Evolutionary conservation across 805 yeast genomes (phyloP).

Genomic region (Pichia exigua): DNA sequence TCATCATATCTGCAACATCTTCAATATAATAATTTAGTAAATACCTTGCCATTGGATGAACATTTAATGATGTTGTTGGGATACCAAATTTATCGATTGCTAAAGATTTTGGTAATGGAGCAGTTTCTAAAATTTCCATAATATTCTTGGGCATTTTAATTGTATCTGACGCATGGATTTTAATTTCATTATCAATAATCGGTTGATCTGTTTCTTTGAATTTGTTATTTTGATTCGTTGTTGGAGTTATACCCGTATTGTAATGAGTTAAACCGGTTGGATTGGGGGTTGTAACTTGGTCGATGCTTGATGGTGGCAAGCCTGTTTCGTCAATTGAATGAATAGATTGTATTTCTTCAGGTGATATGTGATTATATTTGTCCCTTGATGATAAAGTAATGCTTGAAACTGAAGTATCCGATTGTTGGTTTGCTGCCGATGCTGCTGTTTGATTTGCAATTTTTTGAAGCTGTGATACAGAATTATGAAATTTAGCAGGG

Average conservation of each 20-base stretch:
- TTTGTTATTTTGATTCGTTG: constrained; percentile 13
- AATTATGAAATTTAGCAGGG: background rate
- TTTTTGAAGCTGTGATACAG: background rate
- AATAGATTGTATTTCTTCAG: constrained; percentile 4
- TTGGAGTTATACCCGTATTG: constrained; percentile 6
- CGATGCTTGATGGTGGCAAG: background rate
- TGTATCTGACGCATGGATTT: constrained; percentile 26
- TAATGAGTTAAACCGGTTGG: background rate
- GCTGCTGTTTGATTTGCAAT: background rate
- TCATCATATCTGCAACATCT: constrained; percentile 70
- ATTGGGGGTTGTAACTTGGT: background rate
- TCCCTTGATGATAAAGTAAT: background rate
- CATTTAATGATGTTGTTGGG: constrained; percentile 55
- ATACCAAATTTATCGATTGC: constrained; percentile 34
- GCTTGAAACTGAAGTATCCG: constrained; percentile 5
- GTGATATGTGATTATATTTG: constrained; percentile 1
- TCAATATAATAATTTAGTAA: constrained; percentile 64
- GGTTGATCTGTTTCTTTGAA: constrained; percentile 11
- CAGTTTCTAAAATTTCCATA: constrained; percentile 41
- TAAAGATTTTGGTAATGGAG: constrained; percentile 38
- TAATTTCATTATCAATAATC: constrained; percentile 24
- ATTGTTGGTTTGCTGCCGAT: background rate
- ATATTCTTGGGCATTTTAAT: constrained; percentile 45
- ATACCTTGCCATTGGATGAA: constrained; percentile 65
- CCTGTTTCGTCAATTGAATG: constrained; percentile 2